Conservation (phyloP, 805 yeast species). For the Pichia membranifaciens region DNA sequence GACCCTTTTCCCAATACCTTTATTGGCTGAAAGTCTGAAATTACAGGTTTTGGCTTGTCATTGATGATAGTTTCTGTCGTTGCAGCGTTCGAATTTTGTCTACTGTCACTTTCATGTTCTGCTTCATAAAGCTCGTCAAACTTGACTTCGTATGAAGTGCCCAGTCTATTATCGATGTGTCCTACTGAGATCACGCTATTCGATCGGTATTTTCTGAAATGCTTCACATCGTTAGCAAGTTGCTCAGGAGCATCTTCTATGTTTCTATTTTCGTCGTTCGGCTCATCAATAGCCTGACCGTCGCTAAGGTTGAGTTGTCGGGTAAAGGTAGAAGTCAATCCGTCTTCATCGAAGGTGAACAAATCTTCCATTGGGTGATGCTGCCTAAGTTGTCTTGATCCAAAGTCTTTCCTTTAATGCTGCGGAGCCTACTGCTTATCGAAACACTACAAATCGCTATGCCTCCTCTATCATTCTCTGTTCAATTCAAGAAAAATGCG, state of each 20-base stretch:
- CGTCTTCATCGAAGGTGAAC: constrained; percentile 28
- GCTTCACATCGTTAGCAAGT: constrained; percentile 11
- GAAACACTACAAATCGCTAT: too few relatives aligned
- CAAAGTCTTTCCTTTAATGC: too few relatives aligned
- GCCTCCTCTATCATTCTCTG: neutral
- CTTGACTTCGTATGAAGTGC: constrained; percentile 45
- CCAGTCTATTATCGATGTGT: constrained; percentile 32
- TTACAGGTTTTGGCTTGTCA: constrained; percentile 16
- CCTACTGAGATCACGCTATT: constrained; percentile 30
- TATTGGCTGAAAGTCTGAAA: constrained; percentile 64
- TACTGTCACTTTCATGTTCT: constrained; percentile 21
- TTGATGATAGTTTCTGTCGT: neutral
- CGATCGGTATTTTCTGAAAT: constrained; percentile 26
- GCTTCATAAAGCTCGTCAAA: constrained; percentile 36
- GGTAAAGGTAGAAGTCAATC: constrained; percentile 10
- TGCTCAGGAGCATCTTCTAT: constrained; percentile 3
- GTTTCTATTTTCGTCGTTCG: neutral
- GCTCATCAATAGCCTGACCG: neutral
- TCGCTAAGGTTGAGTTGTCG: constrained; percentile 6
- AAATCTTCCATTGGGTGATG: constrained; percentile 20
- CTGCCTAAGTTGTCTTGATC: too few relatives aligned
- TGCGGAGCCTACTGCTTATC: too few relatives aligned
- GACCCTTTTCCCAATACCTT: constrained; percentile 84
- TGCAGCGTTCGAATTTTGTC: constrained; percentile 14
- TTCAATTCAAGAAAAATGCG: neutral